Evolutionary conservation across 2,329 filamentous ascomycete genomes (phyloP), one percentile per base, ranked within the genome.

Genomic region (Phialemoniopsis sp.): DNA sequence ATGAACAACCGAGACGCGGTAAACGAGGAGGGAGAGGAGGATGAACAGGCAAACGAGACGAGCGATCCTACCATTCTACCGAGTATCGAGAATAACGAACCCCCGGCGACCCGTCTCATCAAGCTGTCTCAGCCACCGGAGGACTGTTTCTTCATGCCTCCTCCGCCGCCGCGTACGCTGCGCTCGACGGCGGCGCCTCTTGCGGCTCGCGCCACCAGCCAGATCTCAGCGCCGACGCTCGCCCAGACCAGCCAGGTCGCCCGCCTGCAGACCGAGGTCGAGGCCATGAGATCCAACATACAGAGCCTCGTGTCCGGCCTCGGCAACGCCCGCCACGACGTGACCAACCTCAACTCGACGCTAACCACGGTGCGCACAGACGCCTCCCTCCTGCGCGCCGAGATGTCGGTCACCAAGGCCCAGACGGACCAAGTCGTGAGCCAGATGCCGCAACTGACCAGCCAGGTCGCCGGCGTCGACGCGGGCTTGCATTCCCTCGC

Each of bases 221-320:
- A 6, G 21, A 10, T 10, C 21, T 10, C 21, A 10, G 21, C 10
- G 21, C 6, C 21, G 6, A 26, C 21, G 21, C 21, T 26, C 6
- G 21, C 21, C 6, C 21, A 26, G 21, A 6, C 21, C 21, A 26
- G 21, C 21, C 21, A 26, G 10, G 21, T 26, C 21, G 6, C 29
- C 5, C 28, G 28, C 7, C 12, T 32, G 19, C 15, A 39, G 18
- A 36, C 18, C 15, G 39, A 47, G 34, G 26, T 45, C 14, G 21
- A 21, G 13, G 29, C 36, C 14, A 30, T 47, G 12, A 37, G 42
- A n/a, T 41, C 18, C 13, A 37, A 45, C 13, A 37, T 32, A 13
- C 18, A 47, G 31, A 43, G 41, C n/a, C 14, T 40, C 26, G 16
- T 33, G 13, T 12, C 10, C 14, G 36, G 29, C 17, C 12, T 32